phyloP scores from a whole-genome alignment of 2,329 filamentous ascomycete species.

The Dactylellina leptospora region DNA sequence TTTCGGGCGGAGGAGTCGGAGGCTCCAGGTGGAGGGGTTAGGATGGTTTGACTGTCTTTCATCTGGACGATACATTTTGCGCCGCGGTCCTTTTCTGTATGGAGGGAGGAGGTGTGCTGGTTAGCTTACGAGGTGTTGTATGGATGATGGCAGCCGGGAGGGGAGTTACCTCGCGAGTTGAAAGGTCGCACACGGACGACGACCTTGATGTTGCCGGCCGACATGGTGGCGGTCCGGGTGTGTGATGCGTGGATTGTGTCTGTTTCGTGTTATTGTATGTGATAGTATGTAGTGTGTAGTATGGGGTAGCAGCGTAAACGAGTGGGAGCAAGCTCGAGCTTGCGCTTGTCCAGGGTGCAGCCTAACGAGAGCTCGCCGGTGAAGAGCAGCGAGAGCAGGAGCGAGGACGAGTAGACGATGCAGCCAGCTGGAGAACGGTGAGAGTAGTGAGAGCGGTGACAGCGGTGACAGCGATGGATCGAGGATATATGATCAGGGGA shows the following conservation, averaged over 20 bases:
- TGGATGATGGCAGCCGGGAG: constrained; percentile 22
- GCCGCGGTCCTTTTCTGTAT: constrained; percentile 82
- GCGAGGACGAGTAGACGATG: not conserved
- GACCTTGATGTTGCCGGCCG: constrained; percentile 92
- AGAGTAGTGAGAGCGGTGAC: not conserved
- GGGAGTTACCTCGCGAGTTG: constrained; percentile 80
- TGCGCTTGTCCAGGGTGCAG: constrained; percentile 14
- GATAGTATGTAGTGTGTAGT: constrained; percentile 1
- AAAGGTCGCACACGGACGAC: constrained; percentile 96
- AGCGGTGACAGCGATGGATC: not conserved
- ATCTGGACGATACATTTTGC: constrained; percentile 98
- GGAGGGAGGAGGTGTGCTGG: not conserved
- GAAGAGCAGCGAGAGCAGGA: not conserved
- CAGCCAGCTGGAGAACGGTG: not conserved
- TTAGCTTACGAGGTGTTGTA: no score
- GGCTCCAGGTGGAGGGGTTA: constrained; percentile 74
- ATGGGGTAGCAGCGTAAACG: not conserved
- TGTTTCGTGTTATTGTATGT: not conserved
- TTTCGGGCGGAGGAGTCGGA: constrained; percentile 60
- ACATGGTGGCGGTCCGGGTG: constrained; percentile 25
- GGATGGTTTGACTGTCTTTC: constrained; percentile 89
- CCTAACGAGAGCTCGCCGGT: constrained; percentile 1
- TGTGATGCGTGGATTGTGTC: not conserved
- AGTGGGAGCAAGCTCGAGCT: constrained; percentile 8
- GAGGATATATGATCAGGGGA: not conserved